Base-by-base conservation (phyloP, 2,329 filamentous ascomycete species). In the Thelonectria blattea region DNA sequence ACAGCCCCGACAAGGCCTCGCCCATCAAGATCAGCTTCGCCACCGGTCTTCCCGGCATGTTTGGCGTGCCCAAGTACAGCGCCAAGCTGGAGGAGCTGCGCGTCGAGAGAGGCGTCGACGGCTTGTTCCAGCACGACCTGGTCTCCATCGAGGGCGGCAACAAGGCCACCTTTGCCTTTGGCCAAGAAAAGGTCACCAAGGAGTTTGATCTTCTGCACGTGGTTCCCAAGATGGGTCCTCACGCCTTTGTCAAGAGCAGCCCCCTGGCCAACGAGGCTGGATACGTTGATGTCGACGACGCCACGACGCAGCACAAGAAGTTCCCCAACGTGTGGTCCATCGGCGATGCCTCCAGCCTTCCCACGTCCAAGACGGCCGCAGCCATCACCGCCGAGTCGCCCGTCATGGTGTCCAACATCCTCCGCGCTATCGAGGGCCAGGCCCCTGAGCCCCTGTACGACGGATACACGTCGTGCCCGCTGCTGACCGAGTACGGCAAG, bases 31-130 rank as follows among this genome's bases (percentile, higher is more conserved):
- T 87, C 60, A 79, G 72, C 64, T 87, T 85, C 61, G 84, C 84
- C 5, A 86, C 85, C 0, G 84, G 79, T 0, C 74, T 85, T 3
- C 82, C 83, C 0, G 74, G 72, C 54, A 87, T 87, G 85, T 87
- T 87, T 56, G 85, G 81, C 46, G 84, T 87, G 39, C 81, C 84
- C 60, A 87, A 87, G 74, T 87, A 87, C 71, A 83, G 77, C 68
- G 79, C 79, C 27, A 77, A 75, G 52, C 79, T 87, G 1, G 83
- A 87, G 60, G 73, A 80, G 64, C 73, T 87, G 68, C 80, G 85
- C 3, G 68, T 79, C 69, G 79, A 86, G 69, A 74, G 84, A 10
- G 80, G 80, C 3, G 85, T 87, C 2, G 85, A 87, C 69, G 85
- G 81, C 0, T 74, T 86, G 15, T 87, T 87, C 72, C 77, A 82